A percentile compares a stretch with the other conserved stretches of the same genome.
phyloP scores from a whole-genome alignment of 495 filamentous ascomycete species.

The Xylaria castorea region DNA sequence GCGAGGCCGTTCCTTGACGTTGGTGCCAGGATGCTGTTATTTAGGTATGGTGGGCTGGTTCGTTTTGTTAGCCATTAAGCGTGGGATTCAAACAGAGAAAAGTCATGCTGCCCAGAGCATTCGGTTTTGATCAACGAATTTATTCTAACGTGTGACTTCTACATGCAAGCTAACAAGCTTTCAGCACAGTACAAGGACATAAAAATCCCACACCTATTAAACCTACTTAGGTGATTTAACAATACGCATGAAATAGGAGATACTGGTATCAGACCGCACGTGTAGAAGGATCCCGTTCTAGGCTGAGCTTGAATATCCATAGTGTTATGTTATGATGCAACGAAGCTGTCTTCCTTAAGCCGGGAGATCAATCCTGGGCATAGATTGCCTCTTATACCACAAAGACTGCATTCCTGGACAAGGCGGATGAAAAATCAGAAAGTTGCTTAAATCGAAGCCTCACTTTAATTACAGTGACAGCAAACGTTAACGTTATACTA shows the following conservation, averaged over 20 bases:
- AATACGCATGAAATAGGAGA: neutral
- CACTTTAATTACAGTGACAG: neutral
- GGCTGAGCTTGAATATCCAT: neutral
- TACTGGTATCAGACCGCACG: neutral
- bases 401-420: neutral
- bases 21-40: neutral
- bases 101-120: neutral
- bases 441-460: conserved; percentile 5
- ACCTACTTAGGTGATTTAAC: neutral
- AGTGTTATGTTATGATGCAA: conserved; percentile 14
- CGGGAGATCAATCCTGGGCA: neutral
- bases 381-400: neutral
- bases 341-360: neutral
- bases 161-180: neutral
- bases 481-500: neutral
- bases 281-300: neutral
- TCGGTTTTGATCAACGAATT: neutral
- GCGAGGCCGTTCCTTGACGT: conserved; percentile 2
- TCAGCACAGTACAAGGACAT: neutral
- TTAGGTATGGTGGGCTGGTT: neutral
- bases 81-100: neutral
- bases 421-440: neutral
- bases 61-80: conserved; percentile 1
- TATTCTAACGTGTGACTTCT: neutral
- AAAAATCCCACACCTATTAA: neutral